Conservation (phyloP, 345 rosid genomes). For the Dovyalis caffra region DNA sequence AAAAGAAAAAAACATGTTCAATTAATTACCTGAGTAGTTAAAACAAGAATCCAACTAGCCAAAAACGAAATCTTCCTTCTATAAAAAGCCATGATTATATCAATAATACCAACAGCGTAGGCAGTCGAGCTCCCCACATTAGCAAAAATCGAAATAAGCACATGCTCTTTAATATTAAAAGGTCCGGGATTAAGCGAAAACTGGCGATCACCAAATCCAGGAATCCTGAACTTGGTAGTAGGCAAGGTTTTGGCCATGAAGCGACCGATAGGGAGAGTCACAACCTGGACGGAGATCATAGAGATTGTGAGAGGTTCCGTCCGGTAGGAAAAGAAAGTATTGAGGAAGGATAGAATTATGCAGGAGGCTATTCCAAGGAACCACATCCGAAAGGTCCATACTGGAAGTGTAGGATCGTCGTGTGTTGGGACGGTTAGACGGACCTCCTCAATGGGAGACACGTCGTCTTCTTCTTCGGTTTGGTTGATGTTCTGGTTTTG, state of each 20-base stretch:
- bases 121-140: constrained; percentile 53
- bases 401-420: constrained; percentile 55
- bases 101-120: constrained; percentile 54
- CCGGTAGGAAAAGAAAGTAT: constrained; percentile 63
- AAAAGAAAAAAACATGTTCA: no score
- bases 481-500: neutral
- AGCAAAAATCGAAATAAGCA: constrained; percentile 37
- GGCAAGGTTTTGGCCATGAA: constrained; percentile 41
- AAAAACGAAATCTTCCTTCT: constrained; percentile 51
- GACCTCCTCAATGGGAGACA: constrained; percentile 57
- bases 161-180: constrained; percentile 41
- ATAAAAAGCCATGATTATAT: constrained; percentile 56
- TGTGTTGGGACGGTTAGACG: constrained; percentile 52
- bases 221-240: constrained; percentile 20
- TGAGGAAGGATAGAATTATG: constrained; percentile 57
- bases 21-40: constrained; percentile 52
- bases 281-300: constrained; percentile 57
- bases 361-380: constrained; percentile 52
- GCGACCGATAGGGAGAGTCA: constrained; percentile 53
- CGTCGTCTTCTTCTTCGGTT: constrained; percentile 30
- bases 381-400: constrained; percentile 73
- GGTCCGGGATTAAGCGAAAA: constrained; percentile 41
- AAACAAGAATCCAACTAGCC: constrained; percentile 57
- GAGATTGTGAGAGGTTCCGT: constrained; percentile 52
- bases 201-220: constrained; percentile 26